These are phyloP conservation scores for Starmerella floris DNA, from an alignment of 805 yeast species.

Conservation along the genomic window DNA sequence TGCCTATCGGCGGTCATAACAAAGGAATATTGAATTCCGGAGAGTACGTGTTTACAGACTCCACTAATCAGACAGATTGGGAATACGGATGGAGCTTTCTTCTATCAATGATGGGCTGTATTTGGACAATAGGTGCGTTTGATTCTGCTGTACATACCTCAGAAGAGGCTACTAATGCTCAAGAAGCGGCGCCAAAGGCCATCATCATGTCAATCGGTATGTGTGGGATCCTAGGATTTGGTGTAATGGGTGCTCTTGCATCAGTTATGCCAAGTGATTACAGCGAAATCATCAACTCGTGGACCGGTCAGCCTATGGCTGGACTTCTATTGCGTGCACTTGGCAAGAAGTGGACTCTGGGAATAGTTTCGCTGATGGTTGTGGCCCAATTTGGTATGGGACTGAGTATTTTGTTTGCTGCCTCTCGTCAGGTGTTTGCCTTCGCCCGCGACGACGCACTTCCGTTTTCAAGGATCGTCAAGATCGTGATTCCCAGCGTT, in stretches of 20 bases:
- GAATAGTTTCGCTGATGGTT: conserved; percentile 44
- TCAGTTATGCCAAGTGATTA: conserved; percentile 37
- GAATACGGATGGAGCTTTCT: conserved; percentile 45
- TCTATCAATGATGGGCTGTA: conserved; percentile 47
- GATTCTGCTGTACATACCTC: conserved; percentile 61
- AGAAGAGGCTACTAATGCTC: conserved; percentile 55
- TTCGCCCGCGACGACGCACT: conserved; percentile 66
- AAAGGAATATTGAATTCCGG: conserved; percentile 35
- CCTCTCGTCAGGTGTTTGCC: conserved; percentile 61
- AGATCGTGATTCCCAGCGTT: conserved; percentile 41
- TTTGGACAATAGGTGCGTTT: conserved; percentile 66
- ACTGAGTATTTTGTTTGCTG: conserved; percentile 46
- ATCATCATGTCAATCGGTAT: conserved; percentile 43
- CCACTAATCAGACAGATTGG: conserved; percentile 43
- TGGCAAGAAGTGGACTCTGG: conserved; percentile 53
- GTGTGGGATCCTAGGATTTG: conserved; percentile 48
- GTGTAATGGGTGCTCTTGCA: conserved; percentile 38
- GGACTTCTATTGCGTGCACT: conserved; percentile 49
- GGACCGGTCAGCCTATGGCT: conserved; percentile 48
- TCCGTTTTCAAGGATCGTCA: conserved; percentile 44
- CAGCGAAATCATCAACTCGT: conserved; percentile 30
- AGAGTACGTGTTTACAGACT: conserved; percentile 41
- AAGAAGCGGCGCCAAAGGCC: conserved; percentile 50
- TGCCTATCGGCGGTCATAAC: conserved; percentile 40
- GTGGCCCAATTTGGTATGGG: conserved; percentile 57